A percentile compares a stretch with the other conserved stretches of the same genome.
phyloP scores from a whole-genome alignment of 164 flowering plant species.

The Stephania cephalantha region DNA sequence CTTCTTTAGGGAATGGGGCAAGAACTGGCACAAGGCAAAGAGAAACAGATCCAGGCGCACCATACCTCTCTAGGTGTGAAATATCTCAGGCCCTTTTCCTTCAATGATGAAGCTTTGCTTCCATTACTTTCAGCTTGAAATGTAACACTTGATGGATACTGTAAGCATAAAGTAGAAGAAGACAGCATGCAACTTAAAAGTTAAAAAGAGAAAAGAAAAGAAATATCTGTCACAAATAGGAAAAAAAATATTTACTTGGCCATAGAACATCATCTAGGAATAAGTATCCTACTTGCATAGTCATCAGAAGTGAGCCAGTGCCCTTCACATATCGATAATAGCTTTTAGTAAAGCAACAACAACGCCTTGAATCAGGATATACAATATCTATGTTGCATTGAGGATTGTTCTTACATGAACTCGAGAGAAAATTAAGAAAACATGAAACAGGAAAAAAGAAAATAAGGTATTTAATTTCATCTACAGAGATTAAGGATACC shows the following conservation, averaged over 20 bases:
- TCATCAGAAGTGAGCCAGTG: constrained; percentile 89
- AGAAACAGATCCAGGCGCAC: background rate
- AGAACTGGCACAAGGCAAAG: background rate
- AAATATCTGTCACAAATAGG: background rate
- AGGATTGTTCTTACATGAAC: constrained; percentile 24
- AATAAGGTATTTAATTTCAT: background rate
- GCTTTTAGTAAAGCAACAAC: constrained; percentile 98
- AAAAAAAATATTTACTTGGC: background rate
- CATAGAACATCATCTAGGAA: background rate
- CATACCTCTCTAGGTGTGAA: constrained; percentile 95
- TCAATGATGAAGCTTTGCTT: constrained; percentile 34
- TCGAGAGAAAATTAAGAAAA: background rate
- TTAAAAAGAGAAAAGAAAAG: background rate
- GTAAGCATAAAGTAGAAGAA: background rate
- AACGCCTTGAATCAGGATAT: constrained; percentile 78
- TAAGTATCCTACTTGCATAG: constrained; percentile 46
- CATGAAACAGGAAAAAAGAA: background rate
- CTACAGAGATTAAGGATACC: constrained; percentile 59
- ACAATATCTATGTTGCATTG: constrained; percentile 68
- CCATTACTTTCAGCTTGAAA: constrained; percentile 34
- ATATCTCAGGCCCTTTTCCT: constrained; percentile 69
- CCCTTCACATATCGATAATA: constrained; percentile 94
- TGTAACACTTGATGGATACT: background rate
- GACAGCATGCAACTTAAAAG: background rate
- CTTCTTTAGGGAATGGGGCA: background rate